Conservation (phyloP, 192 early-diverging fungal genomes). For the Entomortierella lignicola region DNA sequence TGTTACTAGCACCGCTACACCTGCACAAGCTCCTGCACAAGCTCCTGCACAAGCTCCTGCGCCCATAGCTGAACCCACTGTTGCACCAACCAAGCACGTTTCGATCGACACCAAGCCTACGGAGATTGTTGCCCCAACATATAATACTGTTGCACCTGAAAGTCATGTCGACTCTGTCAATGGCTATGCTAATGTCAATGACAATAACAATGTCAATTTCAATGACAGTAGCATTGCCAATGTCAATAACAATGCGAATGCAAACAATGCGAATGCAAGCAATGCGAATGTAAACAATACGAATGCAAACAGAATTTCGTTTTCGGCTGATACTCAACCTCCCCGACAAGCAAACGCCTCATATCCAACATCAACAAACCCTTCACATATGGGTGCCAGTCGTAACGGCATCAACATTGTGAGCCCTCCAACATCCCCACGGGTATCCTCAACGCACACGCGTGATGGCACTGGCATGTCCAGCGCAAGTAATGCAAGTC, state of each 20-base stretch:
- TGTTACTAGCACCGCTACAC: background rate
- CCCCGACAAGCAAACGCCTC: background rate
- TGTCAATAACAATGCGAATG: no score
- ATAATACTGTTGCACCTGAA: no score
- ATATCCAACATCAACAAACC: background rate
- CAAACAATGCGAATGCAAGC: no score
- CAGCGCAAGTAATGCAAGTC: background rate
- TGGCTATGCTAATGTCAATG: background rate
- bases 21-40: background rate
- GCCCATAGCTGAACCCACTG: background rate
- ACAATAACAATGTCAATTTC: background rate
- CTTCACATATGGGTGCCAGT: background rate
- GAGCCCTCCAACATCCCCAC: conserved; percentile 13
- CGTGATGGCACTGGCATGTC: conserved; percentile 19
- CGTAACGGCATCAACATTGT: background rate
- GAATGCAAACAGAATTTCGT: background rate
- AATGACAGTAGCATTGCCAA: no score
- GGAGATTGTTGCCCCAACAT: no score
- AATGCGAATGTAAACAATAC: no score
- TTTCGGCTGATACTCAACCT: background rate
- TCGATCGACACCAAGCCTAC: conserved; percentile 11
- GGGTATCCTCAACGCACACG: background rate
- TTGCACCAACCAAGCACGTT: conserved; percentile 4
- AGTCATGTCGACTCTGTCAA: no score
- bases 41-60: no score